A percentile compares a stretch with the other conserved stretches of the same genome.
phyloP scores from a whole-genome alignment of 352 stramenopile species.

The Globisporangium paddicum region DNA sequence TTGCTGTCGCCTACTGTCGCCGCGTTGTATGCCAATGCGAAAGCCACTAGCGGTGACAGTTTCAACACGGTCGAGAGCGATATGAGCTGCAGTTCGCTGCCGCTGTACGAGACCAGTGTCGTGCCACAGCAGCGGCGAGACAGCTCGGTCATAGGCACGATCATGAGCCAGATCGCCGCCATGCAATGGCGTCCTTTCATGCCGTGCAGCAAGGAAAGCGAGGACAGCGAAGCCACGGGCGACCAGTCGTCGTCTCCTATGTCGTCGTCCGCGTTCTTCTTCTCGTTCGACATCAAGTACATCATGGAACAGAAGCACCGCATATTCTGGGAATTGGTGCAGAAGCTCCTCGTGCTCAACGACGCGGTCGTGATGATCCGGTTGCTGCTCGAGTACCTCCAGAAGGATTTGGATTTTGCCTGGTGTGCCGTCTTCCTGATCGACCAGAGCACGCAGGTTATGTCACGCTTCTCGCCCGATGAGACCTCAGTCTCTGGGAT shows the following conservation, averaged over 20 bases:
- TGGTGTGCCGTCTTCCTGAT: slow-evolving; percentile 67
- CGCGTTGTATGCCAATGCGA: background rate
- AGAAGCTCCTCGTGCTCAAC: slow-evolving; percentile 58
- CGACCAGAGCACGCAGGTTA: slow-evolving; percentile 65
- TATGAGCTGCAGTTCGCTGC: slow-evolving; percentile 5
- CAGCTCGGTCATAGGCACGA: slow-evolving; percentile 6
- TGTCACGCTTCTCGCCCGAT: slow-evolving; percentile 65
- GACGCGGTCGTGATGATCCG: slow-evolving; percentile 77
- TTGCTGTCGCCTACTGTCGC: background rate
- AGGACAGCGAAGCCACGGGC: background rate
- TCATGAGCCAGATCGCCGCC: slow-evolving; percentile 19
- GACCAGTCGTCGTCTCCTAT: background rate
- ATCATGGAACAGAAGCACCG: slow-evolving; percentile 60
- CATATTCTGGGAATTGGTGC: slow-evolving; percentile 77
- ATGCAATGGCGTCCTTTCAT: slow-evolving; percentile 23
- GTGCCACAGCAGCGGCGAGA: background rate
- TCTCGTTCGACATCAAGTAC: slow-evolving; percentile 26
- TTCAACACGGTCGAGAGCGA: slow-evolving; percentile 29
- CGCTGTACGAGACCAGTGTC: slow-evolving; percentile 13
- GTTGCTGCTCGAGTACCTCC: slow-evolving; percentile 59
- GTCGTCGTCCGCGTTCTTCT: slow-evolving; percentile 13
- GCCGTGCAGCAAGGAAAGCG: slow-evolving; percentile 8
- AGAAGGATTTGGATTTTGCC: slow-evolving; percentile 42
- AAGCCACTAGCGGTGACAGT: background rate
- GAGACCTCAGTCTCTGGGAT: slow-evolving; percentile 48